phyloP scores from a whole-genome alignment of 169 alveolate genomes.

The Babesia bovis region DNA sequence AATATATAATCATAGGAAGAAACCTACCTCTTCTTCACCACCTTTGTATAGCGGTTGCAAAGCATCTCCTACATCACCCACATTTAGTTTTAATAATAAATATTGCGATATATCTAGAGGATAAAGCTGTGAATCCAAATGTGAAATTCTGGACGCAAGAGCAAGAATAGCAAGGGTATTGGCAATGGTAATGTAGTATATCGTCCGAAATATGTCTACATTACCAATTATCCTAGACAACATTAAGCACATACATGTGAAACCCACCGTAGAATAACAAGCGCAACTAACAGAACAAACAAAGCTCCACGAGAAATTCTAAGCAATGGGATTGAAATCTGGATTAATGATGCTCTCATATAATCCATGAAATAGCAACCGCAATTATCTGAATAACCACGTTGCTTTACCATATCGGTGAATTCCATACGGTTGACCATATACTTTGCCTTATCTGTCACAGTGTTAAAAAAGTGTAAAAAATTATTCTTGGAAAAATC shows the following conservation, averaged over 20 bases:
- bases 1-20: no score
- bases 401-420: conserved; percentile 71
- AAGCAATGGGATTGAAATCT: conserved; percentile 71
- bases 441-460: conserved; percentile 60
- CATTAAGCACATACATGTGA: not conserved
- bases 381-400: conserved; percentile 75
- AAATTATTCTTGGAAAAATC: conserved; percentile 42
- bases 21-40: not conserved
- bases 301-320: conserved; percentile 74
- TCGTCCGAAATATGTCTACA: conserved; percentile 66
- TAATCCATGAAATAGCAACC: conserved; percentile 80
- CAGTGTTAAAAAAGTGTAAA: conserved; percentile 5
- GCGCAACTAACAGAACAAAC: conserved; percentile 64
- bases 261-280: conserved; percentile 66
- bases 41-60: conserved; percentile 51
- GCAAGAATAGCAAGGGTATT: conserved; percentile 57
- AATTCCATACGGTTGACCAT: conserved; percentile 77
- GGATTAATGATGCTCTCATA: conserved; percentile 76
- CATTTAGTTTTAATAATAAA: conserved; percentile 41
- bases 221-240: conserved; percentile 55
- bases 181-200: conserved; percentile 67
- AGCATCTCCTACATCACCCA: conserved; percentile 25
- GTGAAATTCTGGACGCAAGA: conserved; percentile 48
- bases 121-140: conserved; percentile 40
- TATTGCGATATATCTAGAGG: conserved; percentile 54